Evolutionary conservation across 2,329 filamentous ascomycete genomes (phyloP).

Genomic region (Aspergillus sp.): DNA sequence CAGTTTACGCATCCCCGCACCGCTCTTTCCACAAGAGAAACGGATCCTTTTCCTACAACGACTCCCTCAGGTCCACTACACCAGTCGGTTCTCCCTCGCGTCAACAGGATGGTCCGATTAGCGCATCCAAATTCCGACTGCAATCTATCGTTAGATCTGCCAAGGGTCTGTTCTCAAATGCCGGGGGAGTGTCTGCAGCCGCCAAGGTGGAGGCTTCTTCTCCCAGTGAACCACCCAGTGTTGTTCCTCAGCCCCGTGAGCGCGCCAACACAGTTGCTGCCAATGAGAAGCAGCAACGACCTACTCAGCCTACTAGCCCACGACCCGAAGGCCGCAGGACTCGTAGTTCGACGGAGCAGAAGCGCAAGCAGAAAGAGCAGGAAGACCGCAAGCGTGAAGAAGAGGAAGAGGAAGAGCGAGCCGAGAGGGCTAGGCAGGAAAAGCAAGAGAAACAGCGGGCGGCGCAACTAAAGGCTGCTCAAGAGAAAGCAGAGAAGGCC

Average conservation of each 20-base stretch:
- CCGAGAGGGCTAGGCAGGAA: conserved; percentile 10
- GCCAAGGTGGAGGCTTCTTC: conserved; percentile 57
- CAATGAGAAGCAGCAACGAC: conserved; percentile 19
- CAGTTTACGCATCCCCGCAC: conserved; percentile 55
- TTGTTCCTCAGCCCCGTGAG: conserved; percentile 25
- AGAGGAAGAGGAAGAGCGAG: conserved; percentile 26
- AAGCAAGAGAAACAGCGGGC: neutral
- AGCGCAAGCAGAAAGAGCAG: conserved; percentile 36
- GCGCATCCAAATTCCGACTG: conserved; percentile 88
- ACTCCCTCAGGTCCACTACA: conserved; percentile 54
- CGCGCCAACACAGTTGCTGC: conserved; percentile 25
- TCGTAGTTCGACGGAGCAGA: conserved; percentile 59
- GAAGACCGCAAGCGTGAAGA: conserved; percentile 38
- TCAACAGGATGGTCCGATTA: conserved; percentile 72
- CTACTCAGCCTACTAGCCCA: conserved; percentile 30
- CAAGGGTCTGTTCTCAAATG: conserved; percentile 81
- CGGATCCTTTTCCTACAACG: conserved; percentile 59
- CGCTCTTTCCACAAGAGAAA: conserved; percentile 57
- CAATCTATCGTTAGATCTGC: conserved; percentile 89
- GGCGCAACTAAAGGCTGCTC: neutral
- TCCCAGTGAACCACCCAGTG: conserved; percentile 32
- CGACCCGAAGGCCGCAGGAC: conserved; percentile 49
- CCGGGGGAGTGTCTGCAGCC: conserved; percentile 58
- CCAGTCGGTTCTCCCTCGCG: conserved; percentile 57
- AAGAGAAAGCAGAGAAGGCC: conserved; percentile 25